These are phyloP conservation scores for Pythium pyrilobum DNA, from an alignment of 352 stramenopile genomes.

Conservation along the genomic window DNA sequence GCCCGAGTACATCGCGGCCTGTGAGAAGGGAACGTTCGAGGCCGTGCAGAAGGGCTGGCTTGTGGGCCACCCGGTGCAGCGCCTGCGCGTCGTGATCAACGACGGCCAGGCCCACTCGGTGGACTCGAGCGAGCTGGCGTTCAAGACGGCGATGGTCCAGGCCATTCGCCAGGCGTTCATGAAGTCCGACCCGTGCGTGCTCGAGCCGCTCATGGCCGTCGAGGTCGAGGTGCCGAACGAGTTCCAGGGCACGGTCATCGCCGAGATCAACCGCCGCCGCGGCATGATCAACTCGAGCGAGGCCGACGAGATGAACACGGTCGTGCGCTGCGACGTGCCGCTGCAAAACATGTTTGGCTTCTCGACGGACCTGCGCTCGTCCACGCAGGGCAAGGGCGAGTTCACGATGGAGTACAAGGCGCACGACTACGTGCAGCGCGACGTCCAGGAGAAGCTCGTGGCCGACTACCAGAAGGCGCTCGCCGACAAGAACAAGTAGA, in stretches of 20 bases:
- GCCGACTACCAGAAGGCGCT: constrained; percentile 90
- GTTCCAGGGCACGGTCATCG: constrained; percentile 94
- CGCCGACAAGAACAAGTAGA: constrained; percentile 74
- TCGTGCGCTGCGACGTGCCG: constrained; percentile 92
- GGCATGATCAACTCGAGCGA: constrained; percentile 96
- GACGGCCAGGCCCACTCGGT: constrained; percentile 95
- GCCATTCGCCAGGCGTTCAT: constrained; percentile 95
- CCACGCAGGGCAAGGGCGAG: constrained; percentile 97
- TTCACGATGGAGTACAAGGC: constrained; percentile 99
- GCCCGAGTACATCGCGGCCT: constrained; percentile 97
- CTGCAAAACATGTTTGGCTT: constrained; percentile 99
- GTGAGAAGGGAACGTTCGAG: constrained; percentile 97
- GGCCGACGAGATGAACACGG: constrained; percentile 92
- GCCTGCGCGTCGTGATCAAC: constrained; percentile 82
- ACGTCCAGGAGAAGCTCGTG: constrained; percentile 94
- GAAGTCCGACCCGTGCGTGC: constrained; percentile 88
- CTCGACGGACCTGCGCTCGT: constrained; percentile 94
- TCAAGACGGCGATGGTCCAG: constrained; percentile 94
- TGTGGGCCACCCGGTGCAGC: constrained; percentile 94
- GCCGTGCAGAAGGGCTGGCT: constrained; percentile 94
- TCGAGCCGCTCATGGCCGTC: constrained; percentile 97
- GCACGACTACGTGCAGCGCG: constrained; percentile 90
- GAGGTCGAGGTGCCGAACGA: constrained; percentile 93
- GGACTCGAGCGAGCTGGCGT: constrained; percentile 98
- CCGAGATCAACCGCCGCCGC: constrained; percentile 92